Conservation (phyloP, 768 basidiomycete species). For the Dioszegia hungarica region DNA sequence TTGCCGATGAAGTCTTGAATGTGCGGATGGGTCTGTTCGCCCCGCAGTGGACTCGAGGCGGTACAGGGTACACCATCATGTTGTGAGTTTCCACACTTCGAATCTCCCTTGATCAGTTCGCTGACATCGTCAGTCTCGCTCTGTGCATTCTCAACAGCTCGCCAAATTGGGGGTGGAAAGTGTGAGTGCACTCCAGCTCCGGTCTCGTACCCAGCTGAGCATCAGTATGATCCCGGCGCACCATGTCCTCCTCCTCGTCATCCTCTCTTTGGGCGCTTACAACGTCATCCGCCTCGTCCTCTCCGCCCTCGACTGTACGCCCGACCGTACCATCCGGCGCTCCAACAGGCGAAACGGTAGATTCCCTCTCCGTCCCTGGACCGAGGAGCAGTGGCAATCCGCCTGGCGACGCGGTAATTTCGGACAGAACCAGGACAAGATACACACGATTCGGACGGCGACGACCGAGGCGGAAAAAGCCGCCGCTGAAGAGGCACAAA, state of each 20-base stretch:
- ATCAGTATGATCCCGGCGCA: constrained; percentile 7
- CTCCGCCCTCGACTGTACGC: constrained; percentile 2
- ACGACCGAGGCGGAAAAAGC: not conserved
- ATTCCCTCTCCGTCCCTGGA: constrained; percentile 28
- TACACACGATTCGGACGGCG: not conserved
- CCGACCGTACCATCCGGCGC: constrained; percentile 2
- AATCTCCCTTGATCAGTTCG: not conserved
- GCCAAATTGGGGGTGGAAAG: constrained; percentile 3
- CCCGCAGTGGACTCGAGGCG: constrained; percentile 33
- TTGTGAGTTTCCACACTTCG: constrained; percentile 22
- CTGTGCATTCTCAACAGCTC: not conserved
- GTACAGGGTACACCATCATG: constrained; percentile 36
- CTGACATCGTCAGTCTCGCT: not conserved
- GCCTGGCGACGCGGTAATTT: constrained; percentile 1
- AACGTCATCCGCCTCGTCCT: constrained; percentile 26
- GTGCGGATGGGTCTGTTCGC: constrained; percentile 34
- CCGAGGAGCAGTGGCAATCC: constrained; percentile 17
- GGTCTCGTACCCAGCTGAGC: not conserved
- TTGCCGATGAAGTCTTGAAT: constrained; percentile 32
- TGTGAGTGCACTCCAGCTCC: too few species aligned
- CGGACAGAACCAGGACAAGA: not conserved
- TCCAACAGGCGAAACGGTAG: constrained; percentile 18
- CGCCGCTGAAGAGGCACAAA: not conserved
- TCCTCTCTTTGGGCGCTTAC: constrained; percentile 29
- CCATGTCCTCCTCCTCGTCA: constrained; percentile 20